Conservation (phyloP, 495 filamentous ascomycete species). For the Aspergillus biplanus region DNA sequence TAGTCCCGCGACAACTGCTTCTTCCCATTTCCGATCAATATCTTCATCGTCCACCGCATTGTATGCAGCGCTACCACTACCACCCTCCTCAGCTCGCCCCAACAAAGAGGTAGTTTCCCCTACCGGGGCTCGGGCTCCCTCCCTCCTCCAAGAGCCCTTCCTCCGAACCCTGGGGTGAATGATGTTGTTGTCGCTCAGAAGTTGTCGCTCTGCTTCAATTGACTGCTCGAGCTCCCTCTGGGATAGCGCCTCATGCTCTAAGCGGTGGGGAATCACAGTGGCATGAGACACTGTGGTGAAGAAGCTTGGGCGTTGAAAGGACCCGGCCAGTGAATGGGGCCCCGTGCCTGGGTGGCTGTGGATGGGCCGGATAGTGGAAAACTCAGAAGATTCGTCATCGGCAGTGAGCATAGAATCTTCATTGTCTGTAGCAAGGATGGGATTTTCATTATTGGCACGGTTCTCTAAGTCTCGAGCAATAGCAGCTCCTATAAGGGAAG, state of each 20-base stretch:
- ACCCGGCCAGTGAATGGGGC: conserved; percentile 63
- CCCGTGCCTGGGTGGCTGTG: conserved; percentile 40
- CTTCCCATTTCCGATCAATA: conserved; percentile 72
- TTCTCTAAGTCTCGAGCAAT: conserved; percentile 73
- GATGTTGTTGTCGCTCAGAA: conserved; percentile 78
- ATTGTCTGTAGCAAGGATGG: conserved; percentile 45
- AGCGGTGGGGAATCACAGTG: conserved; percentile 45
- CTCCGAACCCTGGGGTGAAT: conserved; percentile 36
- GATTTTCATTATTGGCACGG: conserved; percentile 53
- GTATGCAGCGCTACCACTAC: conserved; percentile 19
- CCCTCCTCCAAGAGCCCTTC: conserved; percentile 14
- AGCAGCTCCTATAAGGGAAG: conserved; percentile 68
- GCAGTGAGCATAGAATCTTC: conserved; percentile 38
- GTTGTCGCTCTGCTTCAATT: conserved; percentile 71
- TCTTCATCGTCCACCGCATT: conserved; percentile 41
- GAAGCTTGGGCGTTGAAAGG: conserved; percentile 69
- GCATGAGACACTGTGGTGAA: conserved; percentile 62
- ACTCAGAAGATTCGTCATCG: conserved; percentile 52
- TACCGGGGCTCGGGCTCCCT: conserved; percentile 3
- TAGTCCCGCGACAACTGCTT: conserved; percentile 69
- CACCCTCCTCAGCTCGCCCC: conserved; percentile 13
- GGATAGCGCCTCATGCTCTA: conserved; percentile 56
- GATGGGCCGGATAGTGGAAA: conserved; percentile 50
- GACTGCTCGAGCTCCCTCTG: conserved; percentile 64
- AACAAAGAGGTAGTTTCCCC: conserved; percentile 59